These are phyloP conservation scores for Cladophialophora bantiana DNA, from an alignment of 2,329 filamentous ascomycete species.

Conservation along the genomic window DNA sequence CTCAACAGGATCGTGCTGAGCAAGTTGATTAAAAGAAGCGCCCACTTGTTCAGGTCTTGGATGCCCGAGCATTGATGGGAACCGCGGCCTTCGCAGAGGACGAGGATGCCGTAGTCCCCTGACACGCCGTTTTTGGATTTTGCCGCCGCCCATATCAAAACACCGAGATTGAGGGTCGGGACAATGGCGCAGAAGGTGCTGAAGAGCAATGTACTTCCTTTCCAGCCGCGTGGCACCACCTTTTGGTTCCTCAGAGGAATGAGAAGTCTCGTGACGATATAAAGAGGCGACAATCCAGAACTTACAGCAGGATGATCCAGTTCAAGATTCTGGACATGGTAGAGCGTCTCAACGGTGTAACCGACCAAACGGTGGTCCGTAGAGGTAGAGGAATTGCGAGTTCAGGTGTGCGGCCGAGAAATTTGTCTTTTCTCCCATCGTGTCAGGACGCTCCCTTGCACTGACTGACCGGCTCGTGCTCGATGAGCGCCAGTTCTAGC, in stretches of 20 bases:
- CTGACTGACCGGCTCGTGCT: not conserved
- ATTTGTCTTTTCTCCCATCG: not conserved
- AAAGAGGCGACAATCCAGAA: not conserved
- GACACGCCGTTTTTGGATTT: not conserved
- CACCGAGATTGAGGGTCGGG: not conserved
- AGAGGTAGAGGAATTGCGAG: not conserved
- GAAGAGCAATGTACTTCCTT: not conserved
- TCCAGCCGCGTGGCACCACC: conserved; percentile 1
- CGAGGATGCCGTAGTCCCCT: not conserved
- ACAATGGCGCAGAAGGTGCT: conserved; percentile 1
- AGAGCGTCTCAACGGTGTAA: not conserved
- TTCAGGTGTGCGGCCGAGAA: not conserved
- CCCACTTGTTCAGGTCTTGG: conserved; percentile 7
- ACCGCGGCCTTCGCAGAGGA: not conserved
- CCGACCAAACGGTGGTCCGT: not conserved
- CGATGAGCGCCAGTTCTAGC: too few relatives aligned
- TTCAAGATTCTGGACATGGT: too few relatives aligned
- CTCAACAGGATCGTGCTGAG: conserved; percentile 5
- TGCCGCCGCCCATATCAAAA: conserved; percentile 12
- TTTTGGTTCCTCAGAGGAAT: not conserved
- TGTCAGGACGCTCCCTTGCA: not conserved
- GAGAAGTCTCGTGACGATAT: not conserved
- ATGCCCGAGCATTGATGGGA: not conserved
- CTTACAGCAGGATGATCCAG: not conserved
- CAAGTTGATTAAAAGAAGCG: conserved; percentile 6